Evolutionary conservation across 1,284 basidiomycete genomes (phyloP).

Genomic region (Takashimella koratensis): DNA sequence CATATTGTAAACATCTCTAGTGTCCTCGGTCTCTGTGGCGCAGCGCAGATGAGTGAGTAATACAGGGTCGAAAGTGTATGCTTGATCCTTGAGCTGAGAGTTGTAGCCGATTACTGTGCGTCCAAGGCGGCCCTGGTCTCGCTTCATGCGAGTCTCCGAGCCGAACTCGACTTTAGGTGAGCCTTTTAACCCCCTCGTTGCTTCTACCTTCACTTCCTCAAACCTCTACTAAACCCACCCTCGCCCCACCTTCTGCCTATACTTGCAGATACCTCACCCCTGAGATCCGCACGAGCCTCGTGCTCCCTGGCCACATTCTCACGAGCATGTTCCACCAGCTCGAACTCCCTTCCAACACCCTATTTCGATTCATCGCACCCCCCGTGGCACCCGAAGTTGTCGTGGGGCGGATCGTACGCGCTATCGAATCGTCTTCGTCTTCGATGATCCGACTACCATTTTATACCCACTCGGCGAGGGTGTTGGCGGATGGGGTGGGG

Average conservation of each 20-base stretch:
- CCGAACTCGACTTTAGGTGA: constrained; percentile 73
- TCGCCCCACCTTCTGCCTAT: neutral
- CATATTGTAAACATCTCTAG: constrained; percentile 88
- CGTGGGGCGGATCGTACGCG: constrained; percentile 72
- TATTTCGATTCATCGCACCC: constrained; percentile 70
- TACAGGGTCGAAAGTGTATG: too few relatives aligned
- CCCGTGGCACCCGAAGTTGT: constrained; percentile 66
- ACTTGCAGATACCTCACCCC: constrained; percentile 63
- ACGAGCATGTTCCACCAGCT: constrained; percentile 70
- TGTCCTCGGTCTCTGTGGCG: constrained; percentile 68
- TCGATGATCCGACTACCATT: constrained; percentile 64
- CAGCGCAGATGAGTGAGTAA: constrained; percentile 73
- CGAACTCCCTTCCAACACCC: constrained; percentile 53
- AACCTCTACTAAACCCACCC: too few relatives aligned
- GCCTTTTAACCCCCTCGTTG: too few relatives aligned
- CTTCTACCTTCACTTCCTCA: too few relatives aligned
- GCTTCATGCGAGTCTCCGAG: constrained; percentile 73
- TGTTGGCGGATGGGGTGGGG: constrained; percentile 26
- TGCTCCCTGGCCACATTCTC: constrained; percentile 69
- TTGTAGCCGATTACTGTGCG: constrained; percentile 77
- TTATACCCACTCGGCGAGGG: constrained; percentile 35
- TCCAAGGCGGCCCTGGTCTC: constrained; percentile 78
- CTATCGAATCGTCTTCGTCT: constrained; percentile 71
- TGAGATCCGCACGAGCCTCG: constrained; percentile 71
- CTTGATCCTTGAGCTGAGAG: too few relatives aligned